These are phyloP conservation scores for Alternaria triticina DNA, from an alignment of 2,329 filamentous ascomycete genomes.

Conservation along the genomic window DNA sequence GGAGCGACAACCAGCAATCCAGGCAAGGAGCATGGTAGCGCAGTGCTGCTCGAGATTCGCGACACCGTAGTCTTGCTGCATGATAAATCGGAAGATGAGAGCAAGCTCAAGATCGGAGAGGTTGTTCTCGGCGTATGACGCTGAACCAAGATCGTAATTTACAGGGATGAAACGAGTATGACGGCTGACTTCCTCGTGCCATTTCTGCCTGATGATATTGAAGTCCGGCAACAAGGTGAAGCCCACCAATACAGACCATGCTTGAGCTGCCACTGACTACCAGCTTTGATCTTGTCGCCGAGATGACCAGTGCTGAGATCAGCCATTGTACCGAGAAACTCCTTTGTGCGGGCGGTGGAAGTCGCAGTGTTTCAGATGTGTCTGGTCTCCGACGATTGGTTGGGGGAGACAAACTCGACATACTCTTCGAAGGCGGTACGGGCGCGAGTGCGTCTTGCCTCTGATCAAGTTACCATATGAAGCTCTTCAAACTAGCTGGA, in stretches of 20 bases:
- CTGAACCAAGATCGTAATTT: not conserved
- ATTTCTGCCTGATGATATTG: not conserved
- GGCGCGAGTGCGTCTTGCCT: not conserved
- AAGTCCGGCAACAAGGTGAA: not conserved
- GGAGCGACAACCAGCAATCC: accelerated
- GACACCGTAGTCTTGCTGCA: not conserved
- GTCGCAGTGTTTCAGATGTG: not conserved
- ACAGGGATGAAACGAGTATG: not conserved
- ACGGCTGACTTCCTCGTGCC: not conserved
- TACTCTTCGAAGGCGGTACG: not conserved
- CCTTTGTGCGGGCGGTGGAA: not conserved
- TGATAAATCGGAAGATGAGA: not conserved
- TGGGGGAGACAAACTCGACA: not conserved
- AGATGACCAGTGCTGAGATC: not conserved
- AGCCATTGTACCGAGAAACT: not conserved
- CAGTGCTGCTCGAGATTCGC: not conserved
- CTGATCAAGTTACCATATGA: not conserved
- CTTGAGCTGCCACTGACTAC: not conserved
- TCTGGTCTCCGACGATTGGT: not conserved
- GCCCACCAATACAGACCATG: not conserved
- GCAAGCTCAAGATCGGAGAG: not conserved
- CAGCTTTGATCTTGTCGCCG: not conserved
- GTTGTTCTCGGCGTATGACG: not conserved
- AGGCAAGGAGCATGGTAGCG: not conserved
- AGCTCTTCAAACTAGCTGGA: not conserved